Conservation (phyloP, 345 rosid species). For the Pugionium dolabratum region DNA sequence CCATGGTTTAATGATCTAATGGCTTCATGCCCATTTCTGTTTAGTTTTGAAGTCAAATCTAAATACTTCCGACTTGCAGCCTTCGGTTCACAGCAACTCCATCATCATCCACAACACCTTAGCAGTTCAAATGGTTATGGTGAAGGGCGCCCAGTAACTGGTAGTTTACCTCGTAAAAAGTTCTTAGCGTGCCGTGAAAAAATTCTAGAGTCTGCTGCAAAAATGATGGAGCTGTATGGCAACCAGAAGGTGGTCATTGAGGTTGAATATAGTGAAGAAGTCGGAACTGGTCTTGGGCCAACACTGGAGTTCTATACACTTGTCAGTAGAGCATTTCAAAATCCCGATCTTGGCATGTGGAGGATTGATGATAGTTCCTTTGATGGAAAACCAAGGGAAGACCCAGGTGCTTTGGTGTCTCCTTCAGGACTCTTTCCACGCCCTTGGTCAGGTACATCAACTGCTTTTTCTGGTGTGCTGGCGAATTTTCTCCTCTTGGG, state of each 20-base stretch:
- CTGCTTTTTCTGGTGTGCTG: slow-evolving; percentile 51
- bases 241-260: slow-evolving; percentile 64
- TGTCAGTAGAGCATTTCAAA: slow-evolving; percentile 86
- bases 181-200: slow-evolving; percentile 70
- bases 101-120: slow-evolving; percentile 43
- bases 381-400: slow-evolving; percentile 33
- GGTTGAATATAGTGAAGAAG: slow-evolving; percentile 88
- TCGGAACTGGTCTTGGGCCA: slow-evolving; percentile 98
- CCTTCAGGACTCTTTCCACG: slow-evolving; percentile 77
- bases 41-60: slow-evolving; percentile 76
- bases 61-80: slow-evolving; percentile 82
- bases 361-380: slow-evolving; percentile 58
- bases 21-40: slow-evolving; percentile 84
- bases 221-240: slow-evolving; percentile 76
- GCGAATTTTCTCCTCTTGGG: slow-evolving; percentile 78
- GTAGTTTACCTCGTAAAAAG: slow-evolving; percentile 64
- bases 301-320: slow-evolving; percentile 90
- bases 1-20: slow-evolving; percentile 84
- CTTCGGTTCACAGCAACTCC: slow-evolving; percentile 60
- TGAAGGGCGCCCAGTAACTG: slow-evolving; percentile 51
- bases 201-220: slow-evolving; percentile 74
- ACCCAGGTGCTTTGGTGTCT: slow-evolving; percentile 42
- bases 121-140: slow-evolving; percentile 49
- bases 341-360: slow-evolving; percentile 80
- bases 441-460: slow-evolving; percentile 60